A percentile compares a stretch with the other conserved stretches of the same genome.
Evolutionary conservation across 2,329 filamentous ascomycete genomes (phyloP).

Genomic region (Pseudogymnoascus sp.): DNA sequence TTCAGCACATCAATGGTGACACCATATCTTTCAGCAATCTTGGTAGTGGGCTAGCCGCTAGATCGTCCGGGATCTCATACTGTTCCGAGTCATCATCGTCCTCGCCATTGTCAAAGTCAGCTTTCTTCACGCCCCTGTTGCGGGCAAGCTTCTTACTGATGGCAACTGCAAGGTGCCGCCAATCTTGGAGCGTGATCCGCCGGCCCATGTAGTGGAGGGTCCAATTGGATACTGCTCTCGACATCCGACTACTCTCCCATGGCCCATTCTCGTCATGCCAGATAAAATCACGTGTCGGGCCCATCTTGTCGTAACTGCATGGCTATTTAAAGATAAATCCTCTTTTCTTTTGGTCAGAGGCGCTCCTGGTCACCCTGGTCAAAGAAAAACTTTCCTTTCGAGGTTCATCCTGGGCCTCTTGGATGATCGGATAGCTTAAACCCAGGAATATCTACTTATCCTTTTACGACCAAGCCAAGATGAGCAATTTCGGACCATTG

Average conservation of each 20-base stretch:
- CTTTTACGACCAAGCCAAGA: too few relatives aligned
- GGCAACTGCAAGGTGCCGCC: background rate
- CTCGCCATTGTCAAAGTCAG: slow-evolving; percentile 5
- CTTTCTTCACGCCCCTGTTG: background rate
- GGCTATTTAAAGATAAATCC: too few relatives aligned
- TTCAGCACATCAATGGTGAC: slow-evolving; percentile 12
- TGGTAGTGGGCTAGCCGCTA: background rate
- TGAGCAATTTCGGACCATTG: too few relatives aligned
- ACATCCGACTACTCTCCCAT: background rate
- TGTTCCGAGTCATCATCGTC: background rate
- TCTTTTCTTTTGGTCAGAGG: too few relatives aligned
- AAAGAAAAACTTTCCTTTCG: too few relatives aligned
- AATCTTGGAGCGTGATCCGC: background rate
- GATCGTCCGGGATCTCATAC: slow-evolving; percentile 1
- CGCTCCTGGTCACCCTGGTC: too few relatives aligned
- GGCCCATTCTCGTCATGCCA: background rate
- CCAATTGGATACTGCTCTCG: background rate
- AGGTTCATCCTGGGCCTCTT: too few relatives aligned
- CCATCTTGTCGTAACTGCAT: background rate
- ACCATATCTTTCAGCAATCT: background rate
- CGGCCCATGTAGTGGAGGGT: background rate
- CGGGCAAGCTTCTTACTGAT: background rate
- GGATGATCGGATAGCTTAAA: too few relatives aligned
- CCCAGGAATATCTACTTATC: too few relatives aligned
- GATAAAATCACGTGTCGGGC: background rate